These are phyloP conservation scores for Plectosphaerella sp. DNA, from an alignment of 2,329 filamentous ascomycete genomes.

Conservation along the genomic window DNA sequence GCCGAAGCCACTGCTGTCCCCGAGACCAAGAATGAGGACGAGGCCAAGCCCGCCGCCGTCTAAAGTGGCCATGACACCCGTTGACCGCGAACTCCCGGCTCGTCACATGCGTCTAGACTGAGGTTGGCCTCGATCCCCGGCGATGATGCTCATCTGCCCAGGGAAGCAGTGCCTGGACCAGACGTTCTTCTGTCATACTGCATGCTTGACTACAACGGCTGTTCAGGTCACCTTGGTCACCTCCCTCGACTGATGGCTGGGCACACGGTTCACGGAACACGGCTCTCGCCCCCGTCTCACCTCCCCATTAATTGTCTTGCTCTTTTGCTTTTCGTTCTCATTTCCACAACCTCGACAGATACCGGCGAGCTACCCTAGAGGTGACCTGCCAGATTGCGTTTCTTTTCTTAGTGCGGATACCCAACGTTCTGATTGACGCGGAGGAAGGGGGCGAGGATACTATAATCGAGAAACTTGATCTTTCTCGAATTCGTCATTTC, in stretches of 20 bases:
- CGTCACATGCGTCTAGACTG: background rate
- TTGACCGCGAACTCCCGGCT: background rate
- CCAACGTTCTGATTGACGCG: background rate
- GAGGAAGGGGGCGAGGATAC: background rate
- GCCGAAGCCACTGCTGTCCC: constrained; percentile 3
- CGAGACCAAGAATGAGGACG: background rate
- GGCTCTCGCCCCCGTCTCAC: background rate
- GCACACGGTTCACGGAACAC: background rate
- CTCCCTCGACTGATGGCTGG: too few relatives aligned
- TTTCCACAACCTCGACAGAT: background rate
- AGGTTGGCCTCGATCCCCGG: too few relatives aligned
- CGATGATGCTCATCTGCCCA: background rate
- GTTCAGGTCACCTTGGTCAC: too few relatives aligned
- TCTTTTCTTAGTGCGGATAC: background rate
- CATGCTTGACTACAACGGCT: too few relatives aligned
- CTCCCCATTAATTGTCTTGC: background rate
- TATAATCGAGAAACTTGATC: background rate
- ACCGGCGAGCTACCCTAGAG: background rate
- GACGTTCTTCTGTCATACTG: too few relatives aligned
- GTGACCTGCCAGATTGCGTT: background rate
- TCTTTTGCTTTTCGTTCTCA: background rate
- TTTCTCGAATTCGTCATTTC: too few relatives aligned
- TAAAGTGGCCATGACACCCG: background rate
- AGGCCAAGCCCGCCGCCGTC: background rate
- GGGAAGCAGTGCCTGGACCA: too few relatives aligned